These are phyloP conservation scores for Fomitopsis palustris DNA, from an alignment of 1,284 basidiomycete genomes.

Conservation along the genomic window DNA sequence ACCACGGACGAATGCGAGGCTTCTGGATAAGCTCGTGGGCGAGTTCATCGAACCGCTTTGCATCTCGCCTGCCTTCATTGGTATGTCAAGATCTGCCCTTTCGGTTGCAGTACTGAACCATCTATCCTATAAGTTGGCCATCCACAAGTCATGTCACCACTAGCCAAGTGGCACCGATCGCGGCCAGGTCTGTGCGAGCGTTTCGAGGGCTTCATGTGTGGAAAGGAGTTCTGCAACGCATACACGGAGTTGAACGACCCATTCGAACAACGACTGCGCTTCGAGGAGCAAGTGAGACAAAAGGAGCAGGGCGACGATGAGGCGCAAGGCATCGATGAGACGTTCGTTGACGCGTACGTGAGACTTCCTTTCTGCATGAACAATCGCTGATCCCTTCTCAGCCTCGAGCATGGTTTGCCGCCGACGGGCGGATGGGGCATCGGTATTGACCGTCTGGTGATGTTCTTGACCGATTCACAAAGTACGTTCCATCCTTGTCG, in stretches of 20 bases:
- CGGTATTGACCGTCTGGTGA: conserved; percentile 91
- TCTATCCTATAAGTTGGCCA: conserved; percentile 74
- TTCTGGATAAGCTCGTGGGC: conserved; percentile 98
- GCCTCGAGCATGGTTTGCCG: conserved; percentile 95
- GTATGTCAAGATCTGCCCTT: conserved; percentile 32
- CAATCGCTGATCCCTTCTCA: conserved; percentile 26
- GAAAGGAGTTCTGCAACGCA: conserved; percentile 97
- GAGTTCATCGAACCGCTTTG: conserved; percentile 98
- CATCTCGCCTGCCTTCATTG: conserved; percentile 95
- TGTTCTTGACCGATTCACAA: conserved; percentile 92
- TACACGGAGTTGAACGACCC: conserved; percentile 99
- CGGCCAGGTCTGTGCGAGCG: conserved; percentile 95
- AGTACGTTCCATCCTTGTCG: conserved; percentile 50
- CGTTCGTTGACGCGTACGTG: conserved; percentile 86
- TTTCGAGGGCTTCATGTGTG: conserved; percentile 98
- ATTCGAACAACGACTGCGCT: conserved; percentile 93
- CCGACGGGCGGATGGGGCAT: conserved; percentile 97
- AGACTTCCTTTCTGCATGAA: background rate
- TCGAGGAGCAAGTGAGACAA: conserved; percentile 93
- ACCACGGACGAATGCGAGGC: conserved; percentile 91
- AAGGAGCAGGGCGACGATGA: conserved; percentile 98
- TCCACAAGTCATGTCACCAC: conserved; percentile 98
- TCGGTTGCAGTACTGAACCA: conserved; percentile 2
- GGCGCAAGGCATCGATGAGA: conserved; percentile 96
- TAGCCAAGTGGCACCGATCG: conserved; percentile 95